A percentile compares a stretch with the other conserved stretches of the same genome.
phyloP scores from a whole-genome alignment of 2,329 filamentous ascomycete genomes.

The Penicillium corylophilum region DNA sequence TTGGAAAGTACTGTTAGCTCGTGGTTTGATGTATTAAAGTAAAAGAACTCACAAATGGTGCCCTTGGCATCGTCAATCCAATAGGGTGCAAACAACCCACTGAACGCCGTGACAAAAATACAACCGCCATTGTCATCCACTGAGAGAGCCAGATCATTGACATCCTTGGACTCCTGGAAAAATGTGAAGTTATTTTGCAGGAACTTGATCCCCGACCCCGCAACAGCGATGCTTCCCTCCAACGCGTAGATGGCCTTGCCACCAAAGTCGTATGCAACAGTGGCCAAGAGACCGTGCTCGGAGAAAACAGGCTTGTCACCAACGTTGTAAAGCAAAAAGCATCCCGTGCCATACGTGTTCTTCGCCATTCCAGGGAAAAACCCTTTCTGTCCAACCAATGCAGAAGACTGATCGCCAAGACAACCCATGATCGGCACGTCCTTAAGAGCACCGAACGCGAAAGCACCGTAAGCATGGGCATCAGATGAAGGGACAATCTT shows the following conservation, averaged over 20 bases:
- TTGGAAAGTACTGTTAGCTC: slow-evolving; percentile 2
- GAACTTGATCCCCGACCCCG: slow-evolving; percentile 77
- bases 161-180: slow-evolving; percentile 60
- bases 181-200: slow-evolving; percentile 65
- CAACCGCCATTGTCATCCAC: slow-evolving; percentile 78
- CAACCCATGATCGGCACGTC: slow-evolving; percentile 75
- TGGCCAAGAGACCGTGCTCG: slow-evolving; percentile 77
- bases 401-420: slow-evolving; percentile 81
- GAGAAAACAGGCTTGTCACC: slow-evolving; percentile 83
- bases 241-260: slow-evolving; percentile 75
- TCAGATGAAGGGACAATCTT: slow-evolving; percentile 80
- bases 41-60: slow-evolving; percentile 64
- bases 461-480: slow-evolving; percentile 65
- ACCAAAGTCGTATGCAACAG: slow-evolving; percentile 81
- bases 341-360: slow-evolving; percentile 88
- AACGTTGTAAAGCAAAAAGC: slow-evolving; percentile 86
- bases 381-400: slow-evolving; percentile 79
- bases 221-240: slow-evolving; percentile 80
- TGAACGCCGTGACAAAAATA: slow-evolving; percentile 86
- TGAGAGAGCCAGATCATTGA: slow-evolving; percentile 62
- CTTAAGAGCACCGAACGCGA: slow-evolving; percentile 63
- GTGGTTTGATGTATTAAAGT: not conserved
- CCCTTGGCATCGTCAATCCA: slow-evolving; percentile 93
- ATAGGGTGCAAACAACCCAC: slow-evolving; percentile 86
- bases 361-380: slow-evolving; percentile 81